Percentiles rank a stretch among this genome's conserved stretches.
These are phyloP conservation scores for Achlya hypogyna DNA, from an alignment of 352 stramenopile species.

Conservation along the genomic window DNA sequence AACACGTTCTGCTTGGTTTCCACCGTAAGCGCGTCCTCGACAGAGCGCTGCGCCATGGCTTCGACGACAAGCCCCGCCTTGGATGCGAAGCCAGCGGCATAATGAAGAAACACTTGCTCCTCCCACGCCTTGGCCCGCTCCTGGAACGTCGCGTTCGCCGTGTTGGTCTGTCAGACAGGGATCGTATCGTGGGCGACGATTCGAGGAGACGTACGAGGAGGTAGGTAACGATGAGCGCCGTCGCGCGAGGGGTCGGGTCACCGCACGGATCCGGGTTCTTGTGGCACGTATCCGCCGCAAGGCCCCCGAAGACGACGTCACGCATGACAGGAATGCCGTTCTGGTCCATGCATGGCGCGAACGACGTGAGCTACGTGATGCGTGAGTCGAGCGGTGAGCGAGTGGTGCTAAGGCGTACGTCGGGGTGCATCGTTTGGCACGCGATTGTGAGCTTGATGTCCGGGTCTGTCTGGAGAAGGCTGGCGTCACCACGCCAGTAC, in stretches of 20 bases:
- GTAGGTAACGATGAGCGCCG: constrained; percentile 82
- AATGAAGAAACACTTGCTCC: constrained; percentile 56
- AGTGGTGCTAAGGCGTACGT: no score
- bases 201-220: constrained; percentile 33
- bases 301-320: constrained; percentile 79
- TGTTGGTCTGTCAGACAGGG: constrained; percentile 39
- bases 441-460: constrained; percentile 82
- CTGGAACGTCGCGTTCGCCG: constrained; percentile 67
- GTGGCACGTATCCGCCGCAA: constrained; percentile 52
- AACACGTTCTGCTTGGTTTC: constrained; percentile 84
- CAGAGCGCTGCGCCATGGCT: constrained; percentile 81
- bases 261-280: constrained; percentile 78
- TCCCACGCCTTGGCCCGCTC: constrained; percentile 70
- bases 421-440: constrained; percentile 66
- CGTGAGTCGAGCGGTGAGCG: constrained; percentile 20
- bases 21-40: constrained; percentile 75
- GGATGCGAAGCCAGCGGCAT: constrained; percentile 23
- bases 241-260: constrained; percentile 56
- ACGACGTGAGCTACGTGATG: constrained; percentile 20
- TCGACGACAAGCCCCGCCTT: constrained; percentile 40
- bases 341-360: constrained; percentile 77
- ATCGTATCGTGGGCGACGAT: not conserved
- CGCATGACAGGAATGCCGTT: constrained; percentile 86
- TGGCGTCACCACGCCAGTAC: constrained; percentile 58
- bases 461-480: constrained; percentile 48